Evolutionary conservation across 1,139 yeast genomes (phyloP).

Genomic region (Suzukiozyma palmioleophila): DNA sequence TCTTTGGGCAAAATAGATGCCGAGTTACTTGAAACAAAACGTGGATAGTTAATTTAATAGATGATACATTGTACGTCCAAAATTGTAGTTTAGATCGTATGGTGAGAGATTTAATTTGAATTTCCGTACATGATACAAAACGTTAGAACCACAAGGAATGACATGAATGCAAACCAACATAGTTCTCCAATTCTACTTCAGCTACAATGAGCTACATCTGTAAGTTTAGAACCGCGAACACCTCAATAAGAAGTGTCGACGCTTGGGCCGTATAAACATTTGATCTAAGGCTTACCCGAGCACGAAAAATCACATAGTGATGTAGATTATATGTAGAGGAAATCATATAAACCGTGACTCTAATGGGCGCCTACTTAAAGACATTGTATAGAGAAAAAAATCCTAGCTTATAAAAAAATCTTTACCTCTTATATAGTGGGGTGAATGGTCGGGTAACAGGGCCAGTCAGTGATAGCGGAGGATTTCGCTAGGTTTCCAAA

Average conservation of each 20-base stretch:
- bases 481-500: no score
- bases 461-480: no score
- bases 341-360: conserved; percentile 74
- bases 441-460: conserved; percentile 18
- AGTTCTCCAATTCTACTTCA: not conserved
- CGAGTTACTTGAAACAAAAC: conserved; percentile 24
- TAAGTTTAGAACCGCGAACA: conserved; percentile 71
- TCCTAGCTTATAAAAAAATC: conserved; percentile 11
- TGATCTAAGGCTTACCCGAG: conserved; percentile 90
- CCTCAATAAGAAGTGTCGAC: conserved; percentile 51
- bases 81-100: no score
- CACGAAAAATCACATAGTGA: conserved; percentile 60
- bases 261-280: conserved; percentile 55
- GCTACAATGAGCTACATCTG: conserved; percentile 23
- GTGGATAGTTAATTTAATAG: not conserved
- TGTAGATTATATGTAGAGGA: conserved; percentile 47
- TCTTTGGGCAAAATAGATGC: conserved; percentile 52
- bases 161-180: not conserved
- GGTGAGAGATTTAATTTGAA: not conserved
- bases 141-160: not conserved
- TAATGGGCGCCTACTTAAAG: conserved; percentile 86
- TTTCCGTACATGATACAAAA: conserved; percentile 1
- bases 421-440: not conserved
- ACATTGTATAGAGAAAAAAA: conserved; percentile 57
- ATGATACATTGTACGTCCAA: no score